These are phyloP conservation scores for Fusarium brevicatenulatum DNA, from an alignment of 2,329 filamentous ascomycete species.

Conservation along the genomic window DNA sequence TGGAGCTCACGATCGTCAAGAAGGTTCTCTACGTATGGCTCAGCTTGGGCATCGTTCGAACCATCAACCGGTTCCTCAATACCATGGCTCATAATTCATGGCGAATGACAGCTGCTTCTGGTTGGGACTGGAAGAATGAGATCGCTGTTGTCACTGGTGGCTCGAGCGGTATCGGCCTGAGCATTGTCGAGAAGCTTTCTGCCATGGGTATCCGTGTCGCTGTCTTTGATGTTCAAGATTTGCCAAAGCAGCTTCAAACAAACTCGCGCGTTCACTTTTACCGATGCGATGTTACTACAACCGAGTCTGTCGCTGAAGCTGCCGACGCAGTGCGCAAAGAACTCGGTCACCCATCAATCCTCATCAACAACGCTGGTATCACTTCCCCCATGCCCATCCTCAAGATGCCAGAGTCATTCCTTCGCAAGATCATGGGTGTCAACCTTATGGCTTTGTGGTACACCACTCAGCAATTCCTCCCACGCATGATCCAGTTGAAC, in stretches of 20 bases:
- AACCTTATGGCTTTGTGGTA: constrained; percentile 74
- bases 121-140: constrained; percentile 53
- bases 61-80: constrained; percentile 42
- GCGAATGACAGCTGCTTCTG: constrained; percentile 32
- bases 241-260: constrained; percentile 40
- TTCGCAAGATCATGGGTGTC: constrained; percentile 73
- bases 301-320: constrained; percentile 56
- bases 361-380: constrained; percentile 78
- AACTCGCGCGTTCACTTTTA: constrained; percentile 46
- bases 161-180: constrained; percentile 54
- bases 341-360: constrained; percentile 71
- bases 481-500: constrained; percentile 68
- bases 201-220: constrained; percentile 68
- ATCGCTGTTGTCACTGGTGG: constrained; percentile 58
- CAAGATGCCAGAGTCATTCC: constrained; percentile 62
- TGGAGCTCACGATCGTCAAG: constrained; percentile 7
- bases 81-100: constrained; percentile 46
- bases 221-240: constrained; percentile 69
- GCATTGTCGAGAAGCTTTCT: constrained; percentile 48
- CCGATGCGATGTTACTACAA: constrained; percentile 54
- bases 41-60: constrained; percentile 37
- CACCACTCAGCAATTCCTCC: constrained; percentile 72
- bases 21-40: constrained; percentile 35
- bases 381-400: constrained; percentile 69
- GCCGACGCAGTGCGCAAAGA: constrained; percentile 52